These are phyloP conservation scores for Penicillium ochrochloron DNA, from an alignment of 495 filamentous ascomycete species.

Conservation along the genomic window DNA sequence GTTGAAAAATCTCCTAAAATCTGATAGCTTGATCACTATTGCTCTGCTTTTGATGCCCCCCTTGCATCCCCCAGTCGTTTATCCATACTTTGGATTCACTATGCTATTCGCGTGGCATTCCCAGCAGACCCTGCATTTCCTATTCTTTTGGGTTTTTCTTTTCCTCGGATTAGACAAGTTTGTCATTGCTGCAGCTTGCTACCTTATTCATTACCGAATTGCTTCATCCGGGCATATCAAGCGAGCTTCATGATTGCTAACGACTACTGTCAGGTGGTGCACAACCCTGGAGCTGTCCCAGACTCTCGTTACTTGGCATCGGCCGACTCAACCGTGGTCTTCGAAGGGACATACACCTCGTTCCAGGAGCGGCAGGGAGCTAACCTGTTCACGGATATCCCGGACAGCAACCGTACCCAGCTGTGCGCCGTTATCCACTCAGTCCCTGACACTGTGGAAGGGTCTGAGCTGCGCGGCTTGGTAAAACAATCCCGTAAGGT, in stretches of 20 bases:
- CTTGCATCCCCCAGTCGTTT: neutral
- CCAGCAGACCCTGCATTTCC: neutral
- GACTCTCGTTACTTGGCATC: conserved; percentile 48
- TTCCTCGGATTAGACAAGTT: neutral
- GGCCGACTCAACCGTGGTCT: conserved; percentile 52
- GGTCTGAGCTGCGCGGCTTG: conserved; percentile 37
- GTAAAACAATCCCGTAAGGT: conserved; percentile 42
- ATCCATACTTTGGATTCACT: neutral
- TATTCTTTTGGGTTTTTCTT: conserved; percentile 1
- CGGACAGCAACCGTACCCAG: conserved; percentile 39
- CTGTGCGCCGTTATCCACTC: conserved; percentile 51
- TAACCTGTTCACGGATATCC: conserved; percentile 40
- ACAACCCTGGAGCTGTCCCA: conserved; percentile 53
- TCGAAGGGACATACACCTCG: conserved; percentile 50
- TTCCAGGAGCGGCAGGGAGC: conserved; percentile 43
- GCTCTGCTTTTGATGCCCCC: conserved; percentile 13
- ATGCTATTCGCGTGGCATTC: neutral
- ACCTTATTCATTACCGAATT: neutral
- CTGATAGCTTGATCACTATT: conserved; percentile 9
- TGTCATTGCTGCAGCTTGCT: conserved; percentile 7
- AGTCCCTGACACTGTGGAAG: conserved; percentile 40
- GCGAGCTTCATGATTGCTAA: conserved; percentile 24
- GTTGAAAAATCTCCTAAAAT: conserved; percentile 24
- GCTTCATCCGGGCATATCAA: conserved; percentile 26
- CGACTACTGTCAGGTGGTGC: conserved; percentile 44